Evolutionary conservation across 2,329 filamentous ascomycete genomes (phyloP).

Genomic region (Alternaria novae-zelandiae): DNA sequence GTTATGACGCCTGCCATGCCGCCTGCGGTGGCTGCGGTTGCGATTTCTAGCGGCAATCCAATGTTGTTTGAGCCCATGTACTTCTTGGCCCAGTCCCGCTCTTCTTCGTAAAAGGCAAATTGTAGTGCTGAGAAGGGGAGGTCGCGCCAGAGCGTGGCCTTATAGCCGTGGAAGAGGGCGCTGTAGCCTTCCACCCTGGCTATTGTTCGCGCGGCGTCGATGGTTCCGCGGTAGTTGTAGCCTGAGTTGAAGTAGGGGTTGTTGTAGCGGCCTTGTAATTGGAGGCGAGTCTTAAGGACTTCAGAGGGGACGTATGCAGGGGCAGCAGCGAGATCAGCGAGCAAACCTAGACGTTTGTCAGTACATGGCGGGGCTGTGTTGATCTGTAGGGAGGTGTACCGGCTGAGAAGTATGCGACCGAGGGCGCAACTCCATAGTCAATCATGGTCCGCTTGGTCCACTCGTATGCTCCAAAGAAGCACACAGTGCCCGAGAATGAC

Average conservation of each 20-base stretch:
- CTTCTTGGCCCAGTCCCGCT: slow-evolving; percentile 78
- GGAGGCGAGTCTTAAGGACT: slow-evolving; percentile 94
- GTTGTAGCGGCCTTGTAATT: slow-evolving; percentile 92
- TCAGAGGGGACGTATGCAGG: slow-evolving; percentile 96
- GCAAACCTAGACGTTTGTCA: slow-evolving; percentile 66
- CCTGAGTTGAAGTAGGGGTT: slow-evolving; percentile 93
- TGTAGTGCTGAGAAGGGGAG: slow-evolving; percentile 95
- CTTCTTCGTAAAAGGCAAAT: slow-evolving; percentile 98
- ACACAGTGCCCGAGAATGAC: slow-evolving; percentile 89
- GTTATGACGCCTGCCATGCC: slow-evolving; percentile 93
- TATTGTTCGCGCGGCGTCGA: slow-evolving; percentile 86
- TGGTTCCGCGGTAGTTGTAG: slow-evolving; percentile 90
- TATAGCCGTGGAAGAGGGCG: slow-evolving; percentile 95
- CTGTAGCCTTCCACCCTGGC: slow-evolving; percentile 79
- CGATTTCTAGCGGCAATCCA: slow-evolving; percentile 80
- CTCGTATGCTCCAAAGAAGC: slow-evolving; percentile 97
- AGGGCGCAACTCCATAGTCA: slow-evolving; percentile 80
- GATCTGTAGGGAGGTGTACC: slow-evolving; percentile 59
- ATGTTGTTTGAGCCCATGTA: slow-evolving; percentile 85
- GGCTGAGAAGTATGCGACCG: slow-evolving; percentile 83
- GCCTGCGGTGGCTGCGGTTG: slow-evolving; percentile 88
- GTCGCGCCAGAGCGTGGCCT: slow-evolving; percentile 92
- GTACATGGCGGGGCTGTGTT: neutral
- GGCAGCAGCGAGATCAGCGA: slow-evolving; percentile 90
- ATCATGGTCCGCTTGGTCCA: slow-evolving; percentile 90